Conservation (phyloP, 31 red algal genomes). For the Odonthalia washingtoniensis region DNA sequence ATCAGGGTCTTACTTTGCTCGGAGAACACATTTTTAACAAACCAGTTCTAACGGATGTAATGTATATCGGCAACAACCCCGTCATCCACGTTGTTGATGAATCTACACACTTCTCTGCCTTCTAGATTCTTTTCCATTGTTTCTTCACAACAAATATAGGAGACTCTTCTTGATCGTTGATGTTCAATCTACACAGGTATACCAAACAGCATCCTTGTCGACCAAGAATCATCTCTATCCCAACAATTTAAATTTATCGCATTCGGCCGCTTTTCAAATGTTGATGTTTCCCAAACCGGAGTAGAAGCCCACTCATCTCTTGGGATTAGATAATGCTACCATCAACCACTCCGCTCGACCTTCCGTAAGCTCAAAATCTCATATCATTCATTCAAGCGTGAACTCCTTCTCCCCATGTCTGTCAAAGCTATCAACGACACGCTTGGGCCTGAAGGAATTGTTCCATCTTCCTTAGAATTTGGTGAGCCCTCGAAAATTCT, state of each 20-base stretch:
- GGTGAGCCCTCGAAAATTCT: constrained; percentile 14
- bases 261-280: no score
- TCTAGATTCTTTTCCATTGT: no score
- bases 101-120: no score
- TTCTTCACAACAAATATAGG: neutral
- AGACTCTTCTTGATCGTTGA: constrained; percentile 5
- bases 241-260: neutral
- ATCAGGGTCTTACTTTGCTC: no score
- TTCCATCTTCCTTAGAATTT: constrained; percentile 32
- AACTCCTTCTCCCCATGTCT: neutral
- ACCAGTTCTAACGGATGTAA: neutral
- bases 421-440: constrained; percentile 57
- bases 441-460: constrained; percentile 15
- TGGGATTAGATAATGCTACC: no score
- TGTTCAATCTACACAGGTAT: constrained; percentile 5
- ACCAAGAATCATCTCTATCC: constrained; percentile 25
- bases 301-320: no score
- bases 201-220: constrained; percentile 53
- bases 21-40: no score
- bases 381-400: neutral
- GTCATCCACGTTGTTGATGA: no score
- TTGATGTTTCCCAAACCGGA: no score
- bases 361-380: neutral
- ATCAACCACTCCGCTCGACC: no score
- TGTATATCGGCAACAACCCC: no score